Evolutionary conservation across 2,329 filamentous ascomycete genomes (phyloP).

Genomic region (Bipolaris bicolor): DNA sequence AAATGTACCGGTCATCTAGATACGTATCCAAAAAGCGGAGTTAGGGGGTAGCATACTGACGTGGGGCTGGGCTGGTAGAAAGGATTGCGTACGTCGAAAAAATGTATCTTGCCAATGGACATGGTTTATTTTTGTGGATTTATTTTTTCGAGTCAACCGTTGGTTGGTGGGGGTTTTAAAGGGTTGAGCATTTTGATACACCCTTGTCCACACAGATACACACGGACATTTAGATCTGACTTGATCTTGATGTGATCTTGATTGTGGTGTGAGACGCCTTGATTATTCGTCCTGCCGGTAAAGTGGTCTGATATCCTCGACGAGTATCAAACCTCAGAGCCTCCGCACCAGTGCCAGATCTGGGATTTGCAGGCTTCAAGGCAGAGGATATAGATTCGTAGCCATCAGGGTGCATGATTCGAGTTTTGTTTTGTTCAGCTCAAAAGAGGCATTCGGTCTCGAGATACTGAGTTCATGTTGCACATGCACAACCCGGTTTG

Average conservation of each 20-base stretch:
- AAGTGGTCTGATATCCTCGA: neutral
- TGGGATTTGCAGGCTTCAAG: neutral
- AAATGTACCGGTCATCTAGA: neutral
- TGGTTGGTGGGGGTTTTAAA: neutral
- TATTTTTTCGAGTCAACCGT: neutral
- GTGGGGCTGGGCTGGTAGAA: neutral
- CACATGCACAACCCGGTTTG: constrained; percentile 46
- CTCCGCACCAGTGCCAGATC: neutral
- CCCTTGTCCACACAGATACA: neutral
- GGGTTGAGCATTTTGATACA: neutral
- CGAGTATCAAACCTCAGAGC: neutral
- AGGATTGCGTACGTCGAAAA: neutral
- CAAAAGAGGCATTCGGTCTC: neutral
- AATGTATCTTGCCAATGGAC: neutral
- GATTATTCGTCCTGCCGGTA: neutral
- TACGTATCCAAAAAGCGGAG: neutral
- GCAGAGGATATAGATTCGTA: neutral
- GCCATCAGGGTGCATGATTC: neutral
- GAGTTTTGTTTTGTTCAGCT: neutral
- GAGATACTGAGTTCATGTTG: constrained; percentile 15
- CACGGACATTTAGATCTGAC: neutral
- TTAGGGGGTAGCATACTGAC: neutral
- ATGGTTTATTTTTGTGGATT: too few species aligned
- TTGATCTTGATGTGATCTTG: neutral
- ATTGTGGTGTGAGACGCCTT: neutral